phyloP scores from a whole-genome alignment of 768 basidiomycete genomes.

The Hebeloma cylindrosporum region DNA sequence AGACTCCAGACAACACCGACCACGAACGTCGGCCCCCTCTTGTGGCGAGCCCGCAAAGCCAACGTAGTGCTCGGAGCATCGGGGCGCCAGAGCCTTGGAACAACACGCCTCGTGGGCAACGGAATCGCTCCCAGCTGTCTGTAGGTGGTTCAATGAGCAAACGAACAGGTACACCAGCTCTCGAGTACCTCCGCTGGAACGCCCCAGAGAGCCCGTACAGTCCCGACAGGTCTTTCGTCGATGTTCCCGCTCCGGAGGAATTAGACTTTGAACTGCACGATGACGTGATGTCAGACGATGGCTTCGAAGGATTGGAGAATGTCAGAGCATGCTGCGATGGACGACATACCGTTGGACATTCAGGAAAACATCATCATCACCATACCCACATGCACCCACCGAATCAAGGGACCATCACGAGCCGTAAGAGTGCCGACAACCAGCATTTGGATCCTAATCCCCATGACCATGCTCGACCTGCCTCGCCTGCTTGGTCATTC shows the following conservation, averaged over 20 bases:
- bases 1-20: constrained; percentile 55
- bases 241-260: constrained; percentile 60
- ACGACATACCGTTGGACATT: constrained; percentile 77
- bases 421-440: constrained; percentile 44
- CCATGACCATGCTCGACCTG: constrained; percentile 55
- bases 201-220: constrained; percentile 76
- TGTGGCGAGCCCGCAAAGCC: constrained; percentile 69
- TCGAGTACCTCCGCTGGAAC: constrained; percentile 85
- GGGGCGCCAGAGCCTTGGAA: constrained; percentile 66
- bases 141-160: constrained; percentile 75
- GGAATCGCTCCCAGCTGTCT: constrained; percentile 79
- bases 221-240: constrained; percentile 68
- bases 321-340: constrained; percentile 92
- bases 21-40: constrained; percentile 49
- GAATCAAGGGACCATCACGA: constrained; percentile 31
- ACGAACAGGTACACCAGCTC: constrained; percentile 86
- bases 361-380: constrained; percentile 54
- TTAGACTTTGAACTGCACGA: constrained; percentile 85
- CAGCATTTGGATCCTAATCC: constrained; percentile 50
- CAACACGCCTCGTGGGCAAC: constrained; percentile 73
- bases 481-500: constrained; percentile 84
- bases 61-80: constrained; percentile 63
- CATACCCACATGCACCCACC: constrained; percentile 53
- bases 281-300: constrained; percentile 68
- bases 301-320: constrained; percentile 92